Base-by-base conservation (phyloP, 148 eudicot species). In the Nyssa sinensis region DNA sequence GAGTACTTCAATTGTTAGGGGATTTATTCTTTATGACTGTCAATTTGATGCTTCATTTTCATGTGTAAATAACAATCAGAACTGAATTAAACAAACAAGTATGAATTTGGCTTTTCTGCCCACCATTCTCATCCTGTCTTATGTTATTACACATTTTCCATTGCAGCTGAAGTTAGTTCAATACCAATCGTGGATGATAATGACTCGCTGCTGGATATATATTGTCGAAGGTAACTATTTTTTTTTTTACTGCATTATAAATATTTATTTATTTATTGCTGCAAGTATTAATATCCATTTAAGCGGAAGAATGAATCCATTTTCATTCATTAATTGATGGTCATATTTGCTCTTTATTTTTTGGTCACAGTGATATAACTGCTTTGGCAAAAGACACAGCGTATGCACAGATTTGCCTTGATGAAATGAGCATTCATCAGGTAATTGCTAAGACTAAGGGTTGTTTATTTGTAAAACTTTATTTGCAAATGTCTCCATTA, bases 111-210 rank as follows among this genome's bases (percentile, higher is more conserved):
- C 19, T 21, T 17, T n/a, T 55, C 2, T n/a, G 25, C 51, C 51
- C 16, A 44, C 51, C n/a, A n/a, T 19, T 44, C 63, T n/a, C 28
- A 12, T 58, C 30, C 41, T 32, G 59, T 83, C 75, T 71, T 55
- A 58, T 67, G 59, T 64, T 67, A 39, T 73, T 65, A 58, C 61
- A 11, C 27, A 60, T 47, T 60, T 53, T 19, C 14, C 70, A 44
- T 77, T 81, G 82, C 91, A 94, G 98, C 94, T 82, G 91, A 91
- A 76, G 98, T 94, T 41, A 94, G 98, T 81, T 85, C 97, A 27
- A 87, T 94, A 17, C 98, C 98, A 62, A 86, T 94, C 58, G 98
- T 94, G 78, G 98, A 94, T 79, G 94, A 88, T 34, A 91, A 88
- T 83, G 91, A 94, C 83, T 94, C 98, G 0, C 70, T 94, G 81